These are phyloP conservation scores for Eragrostis tef DNA, from an alignment of 202 grass and related monocot species.

Conservation along the genomic window DNA sequence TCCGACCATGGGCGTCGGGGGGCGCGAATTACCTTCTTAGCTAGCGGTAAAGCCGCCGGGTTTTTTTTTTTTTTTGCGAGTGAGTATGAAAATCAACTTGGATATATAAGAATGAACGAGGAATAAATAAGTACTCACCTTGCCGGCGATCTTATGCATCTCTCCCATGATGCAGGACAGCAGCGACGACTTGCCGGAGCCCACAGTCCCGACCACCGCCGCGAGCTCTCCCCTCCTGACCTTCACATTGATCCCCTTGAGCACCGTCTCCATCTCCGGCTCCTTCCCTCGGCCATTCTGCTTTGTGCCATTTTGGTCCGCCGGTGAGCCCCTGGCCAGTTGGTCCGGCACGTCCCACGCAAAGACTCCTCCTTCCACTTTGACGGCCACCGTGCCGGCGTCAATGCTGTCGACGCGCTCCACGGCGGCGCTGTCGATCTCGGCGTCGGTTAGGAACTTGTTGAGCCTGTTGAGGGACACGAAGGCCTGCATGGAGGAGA, in stretches of 20 bases:
- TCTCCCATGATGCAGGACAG: constrained; percentile 70
- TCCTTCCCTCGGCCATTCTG: constrained; percentile 19
- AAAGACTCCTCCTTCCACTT: constrained; percentile 54
- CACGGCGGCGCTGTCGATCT: constrained; percentile 50
- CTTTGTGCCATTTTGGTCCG: not conserved
- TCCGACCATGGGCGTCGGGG: not conserved
- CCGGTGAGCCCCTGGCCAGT: no score
- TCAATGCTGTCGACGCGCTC: constrained; percentile 13
- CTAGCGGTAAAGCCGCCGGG: not conserved
- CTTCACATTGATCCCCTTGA: constrained; percentile 51
- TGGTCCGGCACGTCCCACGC: constrained; percentile 49
- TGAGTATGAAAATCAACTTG: no score
- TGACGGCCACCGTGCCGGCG: not conserved
- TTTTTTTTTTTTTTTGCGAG: not conserved
- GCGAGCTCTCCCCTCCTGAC: constrained; percentile 55
- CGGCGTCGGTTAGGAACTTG: constrained; percentile 52
- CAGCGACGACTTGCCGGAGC: constrained; percentile 76
- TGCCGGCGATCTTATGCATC: constrained; percentile 65
- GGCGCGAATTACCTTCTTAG: not conserved
- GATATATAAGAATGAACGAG: not conserved
- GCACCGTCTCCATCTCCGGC: constrained; percentile 26
- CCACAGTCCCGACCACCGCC: constrained; percentile 62
- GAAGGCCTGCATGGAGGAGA: constrained; percentile 49
- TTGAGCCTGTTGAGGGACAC: constrained; percentile 63
- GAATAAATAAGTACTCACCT: constrained; percentile 37